These are phyloP conservation scores for Naegleria gruberi DNA, from an alignment of 208 protist genomes.

Conservation along the genomic window DNA sequence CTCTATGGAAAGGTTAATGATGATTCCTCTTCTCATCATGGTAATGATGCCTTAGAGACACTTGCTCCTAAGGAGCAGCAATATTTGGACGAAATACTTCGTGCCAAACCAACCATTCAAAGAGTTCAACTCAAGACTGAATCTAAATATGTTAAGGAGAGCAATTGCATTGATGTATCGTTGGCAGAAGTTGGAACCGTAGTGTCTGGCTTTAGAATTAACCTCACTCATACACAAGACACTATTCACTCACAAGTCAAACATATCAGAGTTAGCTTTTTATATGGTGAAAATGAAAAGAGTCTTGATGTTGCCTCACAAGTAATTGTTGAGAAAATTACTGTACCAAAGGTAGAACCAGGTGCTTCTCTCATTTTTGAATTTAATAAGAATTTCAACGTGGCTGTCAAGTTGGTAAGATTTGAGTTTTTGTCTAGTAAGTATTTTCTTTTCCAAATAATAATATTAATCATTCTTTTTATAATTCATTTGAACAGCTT, in stretches of 20 bases:
- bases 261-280: background rate
- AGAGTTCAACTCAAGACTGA: background rate
- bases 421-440: conserved; percentile 18
- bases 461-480: background rate
- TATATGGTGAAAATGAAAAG: background rate
- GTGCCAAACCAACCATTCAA: background rate
- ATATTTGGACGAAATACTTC: background rate
- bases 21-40: background rate
- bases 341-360: background rate
- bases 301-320: background rate
- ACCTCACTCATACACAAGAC: background rate
- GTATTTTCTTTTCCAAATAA: background rate
- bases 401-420: background rate
- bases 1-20: background rate
- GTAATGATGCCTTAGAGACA: background rate
- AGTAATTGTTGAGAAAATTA: background rate
- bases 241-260: background rate
- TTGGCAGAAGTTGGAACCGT: background rate
- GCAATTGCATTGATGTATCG: background rate
- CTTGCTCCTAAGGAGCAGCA: background rate
- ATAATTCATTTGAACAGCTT: background rate
- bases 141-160: background rate
- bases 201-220: conserved; percentile 5
- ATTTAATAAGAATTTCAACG: background rate
- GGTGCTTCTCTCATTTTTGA: background rate